Conservation (phyloP, 352 stramenopile genomes). For the Phytophthora chlamydospora region DNA sequence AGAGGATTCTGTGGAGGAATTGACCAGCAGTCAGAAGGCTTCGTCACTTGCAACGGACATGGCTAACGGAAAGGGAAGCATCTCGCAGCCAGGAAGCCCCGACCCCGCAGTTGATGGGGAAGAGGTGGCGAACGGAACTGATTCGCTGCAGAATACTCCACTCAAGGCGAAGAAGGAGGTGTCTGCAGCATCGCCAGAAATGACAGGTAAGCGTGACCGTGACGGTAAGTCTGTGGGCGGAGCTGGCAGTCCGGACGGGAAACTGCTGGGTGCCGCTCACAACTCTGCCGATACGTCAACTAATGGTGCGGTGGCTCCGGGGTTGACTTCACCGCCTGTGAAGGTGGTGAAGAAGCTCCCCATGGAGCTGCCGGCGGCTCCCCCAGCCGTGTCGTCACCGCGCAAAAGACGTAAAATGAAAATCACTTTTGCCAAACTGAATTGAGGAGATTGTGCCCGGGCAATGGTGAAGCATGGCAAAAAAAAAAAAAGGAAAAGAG, state of each 20-base stretch:
- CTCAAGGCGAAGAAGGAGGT: constrained; percentile 43
- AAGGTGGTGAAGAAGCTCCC: constrained; percentile 56
- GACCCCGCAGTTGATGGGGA: constrained; percentile 52
- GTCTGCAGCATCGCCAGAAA: constrained; percentile 24
- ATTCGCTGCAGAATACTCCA: constrained; percentile 28
- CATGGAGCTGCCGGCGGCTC: constrained; percentile 40
- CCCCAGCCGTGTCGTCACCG: constrained; percentile 62
- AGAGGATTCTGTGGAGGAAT: constrained; percentile 61
- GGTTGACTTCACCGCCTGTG: constrained; percentile 33
- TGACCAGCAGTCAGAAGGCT: constrained; percentile 44
- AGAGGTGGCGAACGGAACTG: constrained; percentile 18
- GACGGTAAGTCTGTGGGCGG: constrained; percentile 30
- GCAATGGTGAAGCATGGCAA: constrained; percentile 42
- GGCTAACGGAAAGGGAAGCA: constrained; percentile 41
- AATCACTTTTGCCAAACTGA: constrained; percentile 91
- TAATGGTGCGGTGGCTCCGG: constrained; percentile 32
- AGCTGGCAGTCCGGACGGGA: constrained; percentile 26
- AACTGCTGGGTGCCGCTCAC: constrained; percentile 23
- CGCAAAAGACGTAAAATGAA: constrained; percentile 93
- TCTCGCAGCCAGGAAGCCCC: constrained; percentile 51
- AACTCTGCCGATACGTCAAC: constrained; percentile 36
- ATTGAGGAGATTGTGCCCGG: constrained; percentile 59
- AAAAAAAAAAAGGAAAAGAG: constrained; percentile 46
- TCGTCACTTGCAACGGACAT: constrained; percentile 31
- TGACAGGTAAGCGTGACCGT: constrained; percentile 52